Evolutionary conservation across 2,329 filamentous ascomycete genomes (phyloP).

Genomic region (Xylaria hypoxylon): DNA sequence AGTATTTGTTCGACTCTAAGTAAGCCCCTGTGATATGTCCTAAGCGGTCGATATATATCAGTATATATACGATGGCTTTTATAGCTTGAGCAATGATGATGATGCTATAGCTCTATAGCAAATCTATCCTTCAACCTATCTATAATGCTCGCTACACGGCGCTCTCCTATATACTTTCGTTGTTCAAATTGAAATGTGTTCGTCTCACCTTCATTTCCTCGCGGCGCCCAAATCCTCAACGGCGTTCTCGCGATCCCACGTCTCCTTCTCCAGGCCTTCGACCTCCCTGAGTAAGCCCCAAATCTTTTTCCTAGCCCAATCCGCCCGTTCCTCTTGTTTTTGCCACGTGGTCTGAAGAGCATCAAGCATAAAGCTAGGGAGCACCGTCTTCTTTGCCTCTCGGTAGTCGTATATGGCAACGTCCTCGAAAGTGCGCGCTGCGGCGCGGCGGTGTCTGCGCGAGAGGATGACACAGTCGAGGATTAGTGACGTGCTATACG

Average conservation of each 20-base stretch:
- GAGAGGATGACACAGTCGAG: conserved; percentile 77
- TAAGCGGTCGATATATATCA: not conserved
- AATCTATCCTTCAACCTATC: conserved; percentile 1
- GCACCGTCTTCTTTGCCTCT: conserved; percentile 64
- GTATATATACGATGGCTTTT: not conserved
- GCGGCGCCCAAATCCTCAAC: conserved; percentile 73
- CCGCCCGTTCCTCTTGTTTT: conserved; percentile 70
- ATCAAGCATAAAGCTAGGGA: conserved; percentile 71
- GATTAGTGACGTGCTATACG: conserved; percentile 60
- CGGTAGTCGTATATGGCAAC: conserved; percentile 82
- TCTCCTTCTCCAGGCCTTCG: conserved; percentile 73
- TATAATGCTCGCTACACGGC: conserved; percentile 1
- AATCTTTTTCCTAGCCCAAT: conserved; percentile 64
- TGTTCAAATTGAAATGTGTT: not conserved
- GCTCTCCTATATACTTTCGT: not conserved
- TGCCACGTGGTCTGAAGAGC: conserved; percentile 70
- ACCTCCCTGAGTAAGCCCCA: conserved; percentile 68
- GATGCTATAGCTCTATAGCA: conserved; percentile 2
- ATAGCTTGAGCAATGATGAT: not conserved
- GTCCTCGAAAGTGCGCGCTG: conserved; percentile 81
- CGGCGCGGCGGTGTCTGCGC: conserved; percentile 76
- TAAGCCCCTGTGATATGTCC: not conserved
- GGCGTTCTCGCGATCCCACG: conserved; percentile 79
- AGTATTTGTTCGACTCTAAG: not conserved
- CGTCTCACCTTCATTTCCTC: not conserved